Evolutionary conservation across 192 early-diverging fungal genomes (phyloP).

Genomic region (Mortierella hygrophila): DNA sequence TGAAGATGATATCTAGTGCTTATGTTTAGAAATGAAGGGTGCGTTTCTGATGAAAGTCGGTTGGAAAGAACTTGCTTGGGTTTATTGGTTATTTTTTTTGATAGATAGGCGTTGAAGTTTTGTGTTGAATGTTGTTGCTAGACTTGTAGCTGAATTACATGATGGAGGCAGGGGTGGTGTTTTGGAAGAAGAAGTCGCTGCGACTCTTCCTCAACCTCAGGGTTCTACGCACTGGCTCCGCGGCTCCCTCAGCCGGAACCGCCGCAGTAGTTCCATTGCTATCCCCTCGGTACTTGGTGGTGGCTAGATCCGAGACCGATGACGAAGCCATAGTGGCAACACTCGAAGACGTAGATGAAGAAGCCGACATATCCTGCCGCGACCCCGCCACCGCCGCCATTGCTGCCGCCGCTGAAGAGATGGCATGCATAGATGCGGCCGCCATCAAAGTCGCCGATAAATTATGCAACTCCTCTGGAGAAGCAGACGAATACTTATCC

Average conservation of each 20-base stretch:
- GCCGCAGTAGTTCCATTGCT: neutral
- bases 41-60: too few species aligned
- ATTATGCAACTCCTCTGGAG: conserved; percentile 29
- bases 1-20: too few species aligned
- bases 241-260: neutral
- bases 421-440: conserved; percentile 32
- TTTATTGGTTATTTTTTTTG: too few species aligned
- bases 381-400: neutral
- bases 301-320: neutral
- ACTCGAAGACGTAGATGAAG: conserved; percentile 5
- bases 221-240: conserved; percentile 2
- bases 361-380: neutral
- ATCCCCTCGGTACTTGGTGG: neutral
- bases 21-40: too few species aligned
- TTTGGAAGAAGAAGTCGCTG: conserved; percentile 56
- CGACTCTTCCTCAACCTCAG: conserved; percentile 45
- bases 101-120: too few species aligned
- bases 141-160: conserved; percentile 9
- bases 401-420: neutral
- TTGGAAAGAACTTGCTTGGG: too few species aligned
- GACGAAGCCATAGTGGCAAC: neutral
- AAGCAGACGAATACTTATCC: conserved; percentile 37
- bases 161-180: conserved; percentile 43
- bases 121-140: too few species aligned
- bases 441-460: conserved; percentile 16